Percentiles rank a stretch among this genome's conserved stretches.
Conservation (phyloP, 164 flowering plant species). For the Brasenia schreberi region DNA sequence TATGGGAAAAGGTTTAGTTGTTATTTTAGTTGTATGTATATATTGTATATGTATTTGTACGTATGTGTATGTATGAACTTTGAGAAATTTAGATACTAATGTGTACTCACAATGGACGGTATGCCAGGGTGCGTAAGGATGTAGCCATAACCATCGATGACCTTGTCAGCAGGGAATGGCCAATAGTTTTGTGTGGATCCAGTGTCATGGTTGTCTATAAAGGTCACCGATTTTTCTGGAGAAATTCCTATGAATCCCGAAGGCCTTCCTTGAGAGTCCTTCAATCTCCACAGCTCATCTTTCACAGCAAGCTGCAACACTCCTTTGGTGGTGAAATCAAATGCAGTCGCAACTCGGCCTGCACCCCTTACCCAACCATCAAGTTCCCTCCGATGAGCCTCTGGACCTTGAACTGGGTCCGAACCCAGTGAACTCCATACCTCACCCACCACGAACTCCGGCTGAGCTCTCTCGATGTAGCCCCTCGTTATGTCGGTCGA, state of each 20-base stretch:
- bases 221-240: conserved; percentile 58
- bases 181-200: conserved; percentile 46
- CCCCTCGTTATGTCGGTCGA: too few species aligned
- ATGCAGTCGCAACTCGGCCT: conserved; percentile 43
- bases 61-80: too few species aligned
- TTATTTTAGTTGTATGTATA: too few species aligned
- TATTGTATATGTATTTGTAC: too few species aligned
- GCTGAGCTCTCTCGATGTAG: conserved; percentile 24
- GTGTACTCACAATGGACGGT: conserved; percentile 44
- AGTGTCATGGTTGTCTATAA: conserved; percentile 77
- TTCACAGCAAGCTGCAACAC: conserved; percentile 56
- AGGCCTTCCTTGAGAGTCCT: conserved; percentile 45
- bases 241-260: conserved; percentile 59
- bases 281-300: conserved; percentile 49
- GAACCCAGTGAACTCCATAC: conserved; percentile 10
- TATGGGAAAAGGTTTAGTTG: too few species aligned
- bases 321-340: conserved; percentile 78
- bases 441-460: conserved; percentile 35
- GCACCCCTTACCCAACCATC: conserved; percentile 35
- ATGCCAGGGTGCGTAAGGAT: conserved; percentile 80
- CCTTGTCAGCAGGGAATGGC: conserved; percentile 77
- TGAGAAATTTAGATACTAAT: too few species aligned
- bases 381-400: conserved; percentile 30
- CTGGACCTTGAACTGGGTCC: conserved; percentile 33
- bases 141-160: conserved; percentile 45